These are phyloP conservation scores for Arthonia radiata DNA, from an alignment of 495 filamentous ascomycete species.

Conservation along the genomic window DNA sequence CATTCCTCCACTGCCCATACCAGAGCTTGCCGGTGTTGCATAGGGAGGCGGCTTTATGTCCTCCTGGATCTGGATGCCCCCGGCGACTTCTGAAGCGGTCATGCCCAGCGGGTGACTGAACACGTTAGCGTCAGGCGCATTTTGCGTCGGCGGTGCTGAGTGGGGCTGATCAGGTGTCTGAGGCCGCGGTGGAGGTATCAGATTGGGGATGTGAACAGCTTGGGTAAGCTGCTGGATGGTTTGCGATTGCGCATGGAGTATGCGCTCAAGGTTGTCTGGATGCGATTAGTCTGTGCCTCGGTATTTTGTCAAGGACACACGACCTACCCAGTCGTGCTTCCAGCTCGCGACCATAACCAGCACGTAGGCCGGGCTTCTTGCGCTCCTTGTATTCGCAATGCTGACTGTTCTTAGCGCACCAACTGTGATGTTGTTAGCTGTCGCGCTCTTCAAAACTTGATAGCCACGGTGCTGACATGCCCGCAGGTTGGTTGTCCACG, in stretches of 20 bases:
- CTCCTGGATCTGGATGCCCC: too few species aligned
- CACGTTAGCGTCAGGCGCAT: neutral
- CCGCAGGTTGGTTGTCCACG: constrained; percentile 65
- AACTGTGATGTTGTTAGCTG: too few species aligned
- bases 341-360: constrained; percentile 70
- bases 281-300: neutral
- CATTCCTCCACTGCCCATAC: too few species aligned
- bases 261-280: too few species aligned
- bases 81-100: too few species aligned
- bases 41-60: too few species aligned
- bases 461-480: too few species aligned
- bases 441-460: too few species aligned
- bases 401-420: constrained; percentile 60
- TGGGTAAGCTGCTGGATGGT: constrained; percentile 2
- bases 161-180: constrained; percentile 1
- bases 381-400: constrained; percentile 62
- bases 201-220: constrained; percentile 19
- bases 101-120: too few species aligned
- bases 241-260: constrained; percentile 5
- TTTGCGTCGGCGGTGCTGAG: neutral
- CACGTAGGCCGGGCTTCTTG: constrained; percentile 62
- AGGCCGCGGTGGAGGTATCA: constrained; percentile 3
- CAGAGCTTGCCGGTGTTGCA: too few species aligned
- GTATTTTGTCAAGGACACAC: constrained; percentile 6
- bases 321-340: constrained; percentile 42